Conservation (phyloP, 352 stramenopile species). For the Globisporangium camurandrum region DNA sequence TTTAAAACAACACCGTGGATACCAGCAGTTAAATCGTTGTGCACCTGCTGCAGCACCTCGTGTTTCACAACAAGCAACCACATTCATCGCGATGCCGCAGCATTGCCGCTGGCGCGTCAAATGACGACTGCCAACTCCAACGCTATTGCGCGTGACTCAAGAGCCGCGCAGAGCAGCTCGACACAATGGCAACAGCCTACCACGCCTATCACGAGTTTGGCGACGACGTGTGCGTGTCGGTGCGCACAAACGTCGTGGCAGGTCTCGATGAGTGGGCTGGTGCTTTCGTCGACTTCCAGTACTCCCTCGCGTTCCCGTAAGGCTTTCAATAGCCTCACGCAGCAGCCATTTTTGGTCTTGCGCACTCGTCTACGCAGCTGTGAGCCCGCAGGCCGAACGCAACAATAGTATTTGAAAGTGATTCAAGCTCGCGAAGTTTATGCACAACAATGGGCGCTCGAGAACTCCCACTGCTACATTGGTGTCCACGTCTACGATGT, state of each 20-base stretch:
- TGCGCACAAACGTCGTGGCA: conserved; percentile 33
- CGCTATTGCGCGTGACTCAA: neutral
- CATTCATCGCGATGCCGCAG: conserved; percentile 22
- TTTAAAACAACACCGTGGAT: too few relatives aligned
- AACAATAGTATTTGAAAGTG: neutral
- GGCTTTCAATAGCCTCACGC: conserved; percentile 25
- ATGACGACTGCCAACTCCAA: conserved; percentile 21
- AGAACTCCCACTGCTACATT: conserved; percentile 31
- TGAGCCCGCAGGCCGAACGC: too few relatives aligned
- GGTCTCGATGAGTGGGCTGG: conserved; percentile 44
- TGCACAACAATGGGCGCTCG: conserved; percentile 33
- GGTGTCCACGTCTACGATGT: conserved; percentile 46
- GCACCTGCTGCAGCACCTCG: conserved; percentile 33
- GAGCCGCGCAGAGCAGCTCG: conserved; percentile 12
- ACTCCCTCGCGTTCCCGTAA: conserved; percentile 35
- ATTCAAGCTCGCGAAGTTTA: conserved; percentile 35
- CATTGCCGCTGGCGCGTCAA: conserved; percentile 49
- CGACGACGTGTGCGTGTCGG: conserved; percentile 41
- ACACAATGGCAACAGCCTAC: conserved; percentile 39
- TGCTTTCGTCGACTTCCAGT: conserved; percentile 53
- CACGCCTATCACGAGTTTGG: conserved; percentile 52
- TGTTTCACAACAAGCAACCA: conserved; percentile 28
- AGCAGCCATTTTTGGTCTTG: conserved; percentile 7
- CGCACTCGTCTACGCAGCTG: neutral
- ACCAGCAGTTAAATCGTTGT: too few relatives aligned